phyloP scores from a whole-genome alignment of 2,329 filamentous ascomycete genomes.

The Alternaria alternata region DNA sequence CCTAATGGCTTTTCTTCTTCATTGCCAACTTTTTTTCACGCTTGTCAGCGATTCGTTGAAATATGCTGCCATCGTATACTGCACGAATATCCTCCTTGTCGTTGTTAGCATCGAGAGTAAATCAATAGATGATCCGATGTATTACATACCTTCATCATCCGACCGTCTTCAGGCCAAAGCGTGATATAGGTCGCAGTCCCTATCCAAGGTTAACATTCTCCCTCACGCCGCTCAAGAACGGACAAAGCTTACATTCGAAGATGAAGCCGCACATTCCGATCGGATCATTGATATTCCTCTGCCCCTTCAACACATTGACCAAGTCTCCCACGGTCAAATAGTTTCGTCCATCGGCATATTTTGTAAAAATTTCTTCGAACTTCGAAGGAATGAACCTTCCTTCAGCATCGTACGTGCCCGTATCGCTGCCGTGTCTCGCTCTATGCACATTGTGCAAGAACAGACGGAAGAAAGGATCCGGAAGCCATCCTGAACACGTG shows the following conservation, averaged over 20 bases:
- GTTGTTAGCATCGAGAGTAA: background rate
- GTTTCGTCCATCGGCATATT: slow-evolving; percentile 53
- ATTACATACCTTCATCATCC: slow-evolving; percentile 56
- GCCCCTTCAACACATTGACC: slow-evolving; percentile 50
- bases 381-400: slow-evolving; percentile 57
- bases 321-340: slow-evolving; percentile 53
- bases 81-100: slow-evolving; percentile 60
- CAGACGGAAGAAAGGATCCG: slow-evolving; percentile 56
- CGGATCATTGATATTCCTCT: slow-evolving; percentile 53
- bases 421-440: slow-evolving; percentile 56
- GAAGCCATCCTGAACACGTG: slow-evolving; percentile 53
- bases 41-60: slow-evolving; percentile 47
- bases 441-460: slow-evolving; percentile 53
- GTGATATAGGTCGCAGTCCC: slow-evolving; percentile 62
- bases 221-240: background rate
- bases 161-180: slow-evolving; percentile 64
- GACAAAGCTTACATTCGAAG: slow-evolving; percentile 52
- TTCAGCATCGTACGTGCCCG: slow-evolving; percentile 55
- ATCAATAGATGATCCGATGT: background rate
- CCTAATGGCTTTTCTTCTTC: background rate
- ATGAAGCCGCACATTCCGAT: slow-evolving; percentile 57
- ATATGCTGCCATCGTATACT: slow-evolving; percentile 63
- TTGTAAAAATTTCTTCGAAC: slow-evolving; percentile 60
- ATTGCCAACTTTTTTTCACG: slow-evolving; percentile 6
- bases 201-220: slow-evolving; percentile 18